These are phyloP conservation scores for Coemansia sp. DNA, from an alignment of 192 early-diverging fungal species.

Conservation along the genomic window DNA sequence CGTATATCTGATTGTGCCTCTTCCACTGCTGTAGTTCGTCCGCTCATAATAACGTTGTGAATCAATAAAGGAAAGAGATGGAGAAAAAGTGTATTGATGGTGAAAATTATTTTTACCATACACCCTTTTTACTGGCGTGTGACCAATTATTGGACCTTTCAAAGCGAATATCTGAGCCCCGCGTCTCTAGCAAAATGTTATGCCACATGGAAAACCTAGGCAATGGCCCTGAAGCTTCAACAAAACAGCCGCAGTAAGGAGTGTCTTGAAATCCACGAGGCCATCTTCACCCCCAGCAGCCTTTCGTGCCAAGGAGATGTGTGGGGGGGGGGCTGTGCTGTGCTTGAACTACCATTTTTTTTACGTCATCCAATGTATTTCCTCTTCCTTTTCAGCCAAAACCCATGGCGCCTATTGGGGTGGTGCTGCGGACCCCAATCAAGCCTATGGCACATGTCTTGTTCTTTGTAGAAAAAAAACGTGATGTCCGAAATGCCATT, in stretches of 20 bases:
- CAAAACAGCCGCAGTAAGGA: background rate
- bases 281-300: background rate
- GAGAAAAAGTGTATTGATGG: background rate
- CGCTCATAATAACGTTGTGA: background rate
- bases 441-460: too few relatives aligned
- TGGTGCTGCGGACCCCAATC: too few relatives aligned
- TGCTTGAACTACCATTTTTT: background rate
- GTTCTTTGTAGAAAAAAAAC: background rate
- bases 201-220: background rate
- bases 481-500: background rate
- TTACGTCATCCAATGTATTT: too few relatives aligned
- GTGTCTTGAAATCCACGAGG: background rate
- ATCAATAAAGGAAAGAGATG: background rate
- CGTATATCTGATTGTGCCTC: slow-evolving; percentile 47
- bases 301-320: too few relatives aligned
- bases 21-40: slow-evolving; percentile 32
- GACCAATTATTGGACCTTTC: background rate
- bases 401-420: too few relatives aligned
- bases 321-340: background rate
- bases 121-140: background rate
- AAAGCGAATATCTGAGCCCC: too few relatives aligned
- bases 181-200: background rate
- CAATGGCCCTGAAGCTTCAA: background rate
- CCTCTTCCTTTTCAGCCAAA: too few relatives aligned
- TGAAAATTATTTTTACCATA: background rate